phyloP scores from a whole-genome alignment of 1,284 basidiomycete genomes.

The Omphalotus olearius region DNA sequence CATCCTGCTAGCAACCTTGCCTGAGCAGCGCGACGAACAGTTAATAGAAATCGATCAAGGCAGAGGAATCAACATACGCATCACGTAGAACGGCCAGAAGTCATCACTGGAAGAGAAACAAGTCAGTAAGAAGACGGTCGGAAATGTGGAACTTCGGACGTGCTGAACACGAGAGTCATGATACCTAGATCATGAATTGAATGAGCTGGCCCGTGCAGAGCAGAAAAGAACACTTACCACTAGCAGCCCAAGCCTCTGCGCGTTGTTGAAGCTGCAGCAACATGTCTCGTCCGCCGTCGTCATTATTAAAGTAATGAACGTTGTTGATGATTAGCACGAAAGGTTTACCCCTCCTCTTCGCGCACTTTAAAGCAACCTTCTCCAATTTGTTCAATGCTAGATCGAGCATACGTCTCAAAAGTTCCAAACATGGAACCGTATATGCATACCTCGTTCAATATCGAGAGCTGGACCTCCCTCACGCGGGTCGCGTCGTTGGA shows the following conservation, averaged over 20 bases:
- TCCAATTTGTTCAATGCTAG: slow-evolving; percentile 79
- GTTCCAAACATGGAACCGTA: neutral
- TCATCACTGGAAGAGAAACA: slow-evolving; percentile 50
- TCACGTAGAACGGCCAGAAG: slow-evolving; percentile 71
- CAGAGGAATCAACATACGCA: slow-evolving; percentile 45
- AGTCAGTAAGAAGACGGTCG: slow-evolving; percentile 10
- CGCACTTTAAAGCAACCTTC: slow-evolving; percentile 74
- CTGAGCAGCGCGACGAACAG: slow-evolving; percentile 28
- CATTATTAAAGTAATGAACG: slow-evolving; percentile 76
- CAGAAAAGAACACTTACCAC: slow-evolving; percentile 37
- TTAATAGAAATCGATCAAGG: slow-evolving; percentile 1
- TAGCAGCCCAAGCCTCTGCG: slow-evolving; percentile 81
- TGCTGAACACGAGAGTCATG: slow-evolving; percentile 75
- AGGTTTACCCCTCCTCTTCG: slow-evolving; percentile 55
- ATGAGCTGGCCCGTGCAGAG: slow-evolving; percentile 10
- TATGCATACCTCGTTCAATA: slow-evolving; percentile 65
- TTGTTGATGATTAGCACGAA: slow-evolving; percentile 78
- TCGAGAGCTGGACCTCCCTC: slow-evolving; percentile 82
- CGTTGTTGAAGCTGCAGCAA: slow-evolving; percentile 81
- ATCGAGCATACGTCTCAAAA: slow-evolving; percentile 3
- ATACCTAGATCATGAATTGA: slow-evolving; percentile 45
- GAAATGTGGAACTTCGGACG: slow-evolving; percentile 37
- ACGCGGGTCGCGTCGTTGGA: slow-evolving; percentile 79
- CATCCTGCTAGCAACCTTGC: slow-evolving; percentile 72
- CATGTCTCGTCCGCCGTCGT: slow-evolving; percentile 73